Base-by-base conservation (phyloP, 768 basidiomycete species). In the Clitopilus passeckerianus region DNA sequence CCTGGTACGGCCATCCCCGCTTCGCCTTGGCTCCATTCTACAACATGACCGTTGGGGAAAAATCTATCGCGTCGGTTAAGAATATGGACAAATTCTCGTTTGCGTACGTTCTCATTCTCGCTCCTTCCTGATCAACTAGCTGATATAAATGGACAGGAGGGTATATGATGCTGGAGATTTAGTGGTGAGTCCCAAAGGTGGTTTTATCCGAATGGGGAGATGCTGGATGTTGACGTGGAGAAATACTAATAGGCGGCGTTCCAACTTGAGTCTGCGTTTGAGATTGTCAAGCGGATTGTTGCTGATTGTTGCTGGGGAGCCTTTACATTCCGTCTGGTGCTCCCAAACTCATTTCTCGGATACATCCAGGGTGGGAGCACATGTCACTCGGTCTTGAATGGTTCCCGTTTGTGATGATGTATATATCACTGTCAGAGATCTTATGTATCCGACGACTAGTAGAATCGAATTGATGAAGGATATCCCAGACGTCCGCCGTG, bases 71-170 rank as follows among this genome's bases (percentile, higher is more conserved):
- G 5, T 74, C 80, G 0, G 70, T 83, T 18, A 74, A 81, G 63
- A 82, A 82, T 50, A 79, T 84, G 41, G 81, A 79, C 63, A 80
- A 81, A 58, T 82, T 84, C 64, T 71, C 76, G 0, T 84, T 82
- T 65, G 82, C 80, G 81, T 82, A 61, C 54, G 81, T 59, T 57
- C 61, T 24, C 58, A 41, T 22, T 56, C 5, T 23, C 18, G 12
- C 24, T n/a, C n/a, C n/a, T n/a, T n/a, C n/a, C n/a, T n/a, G n/a
- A n/a, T n/a, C n/a, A n/a, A n/a, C n/a, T n/a, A n/a, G n/a, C n/a
- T n/a, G n/a, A n/a, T n/a, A n/a, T n/a, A n/a, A n/a, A n/a, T n/a
- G 34, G 27, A 44, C 30, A 82, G 81, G 57, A 71, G 79, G 6
- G 74, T 83, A 3, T 82, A 68, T 65, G 68, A 60, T 57, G 67